Base-by-base conservation (phyloP, 1,139 yeast genomes). In the Scheffersomyces illinoinensis region DNA sequence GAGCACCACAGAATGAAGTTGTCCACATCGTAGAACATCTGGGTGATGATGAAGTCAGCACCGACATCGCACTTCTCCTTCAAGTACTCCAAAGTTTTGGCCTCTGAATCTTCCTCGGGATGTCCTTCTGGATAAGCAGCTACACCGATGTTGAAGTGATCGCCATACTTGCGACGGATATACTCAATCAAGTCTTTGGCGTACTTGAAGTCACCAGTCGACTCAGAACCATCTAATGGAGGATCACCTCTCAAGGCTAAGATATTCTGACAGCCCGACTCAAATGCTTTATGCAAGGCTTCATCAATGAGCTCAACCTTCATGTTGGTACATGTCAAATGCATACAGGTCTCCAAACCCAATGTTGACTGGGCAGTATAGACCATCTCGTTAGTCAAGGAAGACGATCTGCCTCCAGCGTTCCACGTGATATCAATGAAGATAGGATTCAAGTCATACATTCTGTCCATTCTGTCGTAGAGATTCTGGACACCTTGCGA, bases 381-480 rank as follows among this genome's bases (percentile, higher is more conserved):
- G 5, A 95, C 97, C 86, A 95, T 90, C 68, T 93, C 98, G 58
- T 91, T 89, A 52, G 98, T 90, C 66, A 91, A 78, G 56, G 86
- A 85, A 6, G 96, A 88, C 55, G 90, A 78, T 60, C 93, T 82
- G 8, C 98, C 98, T 52, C 99, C 99, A 2, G 99, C 99, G 69
- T 93, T 93, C 99, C 99, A 95, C 1, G 99, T 95, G 63, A 95
- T 91, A 71, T 95, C 99, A 61, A 95, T 88, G 72, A 95, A 95
- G 62, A 91, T 87, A 0, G 99, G 99, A 64, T 90, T 89, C 68
- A 93, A 81, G 65, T 91, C 93, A 74, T 91, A 92, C 99, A 95
- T 95, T 74, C 98, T 86, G 71, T 95, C 98, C 96, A 95, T 95
- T 72, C 99, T 85, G 73, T 95, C 99, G 76, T 93, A 95, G 60